Base-by-base conservation (phyloP, 805 yeast genomes). In the Yamadazyma olivae region DNA sequence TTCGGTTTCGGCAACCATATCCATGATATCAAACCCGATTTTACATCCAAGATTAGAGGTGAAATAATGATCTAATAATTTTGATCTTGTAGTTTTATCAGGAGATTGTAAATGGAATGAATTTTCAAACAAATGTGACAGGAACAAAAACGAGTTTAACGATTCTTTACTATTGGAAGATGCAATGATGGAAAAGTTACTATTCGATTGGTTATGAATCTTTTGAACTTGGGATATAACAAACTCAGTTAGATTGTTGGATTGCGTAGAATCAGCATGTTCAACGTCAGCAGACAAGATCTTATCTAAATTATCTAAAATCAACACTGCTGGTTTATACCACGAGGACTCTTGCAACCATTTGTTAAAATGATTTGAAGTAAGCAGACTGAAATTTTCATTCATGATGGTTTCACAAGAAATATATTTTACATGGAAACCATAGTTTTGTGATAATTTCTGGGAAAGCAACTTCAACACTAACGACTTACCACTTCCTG, bases 401-500 rank as follows among this genome's bases (percentile, higher is more conserved):
- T 75, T 80, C 45, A 81, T 67, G 20, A 74, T 56, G 13, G 66
- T 48, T 34, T 78, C 77, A 57, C 93, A 77, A 8, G 67, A 53
- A 44, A 84, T 57, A 40, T 68, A 49, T 45, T 71, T 69, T 20
- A 79, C 54, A 34, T 54, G 57, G 49, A 70, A 71, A 9, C 81
- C 74, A 24, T 67, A 55, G 2, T 61, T 52, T 1, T 54, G 34
- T 6, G 51, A 40, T 5, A 84, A 50, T 7, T 49, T 47, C 1
- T 59, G 39, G 0, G 68, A 48, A 0, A 83, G 52, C 17, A 70
- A 61, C 3, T 67, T 56, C 12, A 79, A 50, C 2, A 83, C 42
- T 2, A 77, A 58, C 0, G 93, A 65, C 54, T 91, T 91, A 0
- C 98, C 98, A 42, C 87, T 74, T 0, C 96, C 97, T 1, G 85